Evolutionary conservation across 495 filamentous ascomycete genomes (phyloP).

Genomic region (Neurospora cerealis): DNA sequence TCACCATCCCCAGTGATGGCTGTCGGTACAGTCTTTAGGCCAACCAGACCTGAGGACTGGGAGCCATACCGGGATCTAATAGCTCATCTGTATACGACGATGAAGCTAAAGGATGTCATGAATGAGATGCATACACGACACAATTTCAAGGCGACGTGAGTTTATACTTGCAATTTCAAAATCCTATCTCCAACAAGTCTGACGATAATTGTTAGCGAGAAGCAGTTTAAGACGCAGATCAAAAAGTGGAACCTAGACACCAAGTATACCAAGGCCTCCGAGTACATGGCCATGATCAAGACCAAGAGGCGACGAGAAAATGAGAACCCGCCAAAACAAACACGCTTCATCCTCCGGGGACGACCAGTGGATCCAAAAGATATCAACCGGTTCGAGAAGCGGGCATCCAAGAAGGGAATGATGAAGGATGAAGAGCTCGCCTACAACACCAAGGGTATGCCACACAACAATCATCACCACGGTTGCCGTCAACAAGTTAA

Average conservation of each 20-base stretch:
- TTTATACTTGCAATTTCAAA: neutral
- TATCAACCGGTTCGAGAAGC: slow-evolving; percentile 26
- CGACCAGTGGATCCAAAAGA: slow-evolving; percentile 24
- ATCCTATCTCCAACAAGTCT: neutral
- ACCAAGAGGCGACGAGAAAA: slow-evolving; percentile 18
- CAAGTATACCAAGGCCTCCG: slow-evolving; percentile 28
- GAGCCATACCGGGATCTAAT: slow-evolving; percentile 26
- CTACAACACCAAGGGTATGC: slow-evolving; percentile 1
- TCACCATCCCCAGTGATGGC: slow-evolving; percentile 1
- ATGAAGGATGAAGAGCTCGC: slow-evolving; percentile 10
- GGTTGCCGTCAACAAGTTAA: neutral
- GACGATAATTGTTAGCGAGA: slow-evolving; percentile 11
- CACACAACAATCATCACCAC: neutral
- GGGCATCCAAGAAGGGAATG: slow-evolving; percentile 21
- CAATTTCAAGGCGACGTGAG: slow-evolving; percentile 29
- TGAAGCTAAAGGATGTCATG: slow-evolving; percentile 29
- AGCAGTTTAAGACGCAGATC: slow-evolving; percentile 30
- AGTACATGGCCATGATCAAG: slow-evolving; percentile 30
- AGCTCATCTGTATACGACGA: slow-evolving; percentile 21
- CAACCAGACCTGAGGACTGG: slow-evolving; percentile 28
- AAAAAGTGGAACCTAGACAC: slow-evolving; percentile 32
- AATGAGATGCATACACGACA: slow-evolving; percentile 18
- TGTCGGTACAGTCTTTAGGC: slow-evolving; percentile 7
- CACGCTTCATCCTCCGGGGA: slow-evolving; percentile 22
- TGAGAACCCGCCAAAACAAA: slow-evolving; percentile 20